These are phyloP conservation scores for Arctostaphylos glauca DNA, from an alignment of 148 eudicot genomes.

Conservation along the genomic window DNA sequence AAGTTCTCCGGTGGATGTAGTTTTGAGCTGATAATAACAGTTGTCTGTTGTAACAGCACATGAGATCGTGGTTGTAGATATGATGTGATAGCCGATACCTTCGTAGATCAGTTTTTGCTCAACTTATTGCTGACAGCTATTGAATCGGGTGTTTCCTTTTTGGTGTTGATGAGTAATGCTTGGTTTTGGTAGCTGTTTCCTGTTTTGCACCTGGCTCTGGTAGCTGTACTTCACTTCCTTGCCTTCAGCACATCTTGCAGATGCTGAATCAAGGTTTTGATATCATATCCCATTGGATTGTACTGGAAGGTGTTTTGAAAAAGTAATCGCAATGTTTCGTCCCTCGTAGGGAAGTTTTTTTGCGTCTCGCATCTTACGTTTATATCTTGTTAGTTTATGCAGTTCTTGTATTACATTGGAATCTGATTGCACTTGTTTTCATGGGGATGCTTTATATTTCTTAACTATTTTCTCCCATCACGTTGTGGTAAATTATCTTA, in stretches of 20 bases:
- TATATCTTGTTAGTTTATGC: background rate
- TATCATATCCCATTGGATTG: background rate
- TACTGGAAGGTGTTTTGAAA: background rate
- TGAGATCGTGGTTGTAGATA: slow-evolving; percentile 53
- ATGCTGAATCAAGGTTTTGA: slow-evolving; percentile 13
- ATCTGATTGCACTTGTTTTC: background rate
- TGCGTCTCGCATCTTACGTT: background rate
- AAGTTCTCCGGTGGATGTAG: background rate
- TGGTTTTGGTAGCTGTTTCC: slow-evolving; percentile 30
- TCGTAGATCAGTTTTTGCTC: slow-evolving; percentile 26
- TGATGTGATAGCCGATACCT: slow-evolving; percentile 25
- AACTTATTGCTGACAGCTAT: slow-evolving; percentile 21
- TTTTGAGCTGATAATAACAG: slow-evolving; percentile 36
- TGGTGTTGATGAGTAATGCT: slow-evolving; percentile 16
- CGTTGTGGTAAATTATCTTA: background rate
- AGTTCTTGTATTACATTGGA: background rate
- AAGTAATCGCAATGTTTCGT: background rate
- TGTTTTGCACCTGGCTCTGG: slow-evolving; percentile 10
- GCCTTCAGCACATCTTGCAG: background rate
- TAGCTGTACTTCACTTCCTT: background rate
- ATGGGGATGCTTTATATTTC: background rate
- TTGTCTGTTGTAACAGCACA: slow-evolving; percentile 40
- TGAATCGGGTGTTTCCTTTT: slow-evolving; percentile 9
- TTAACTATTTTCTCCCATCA: background rate
- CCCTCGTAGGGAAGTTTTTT: background rate